Evolutionary conservation across 2,329 filamentous ascomycete species (phyloP), one percentile per base, ranked within the genome.

Genomic region (Penicillium sp.): DNA sequence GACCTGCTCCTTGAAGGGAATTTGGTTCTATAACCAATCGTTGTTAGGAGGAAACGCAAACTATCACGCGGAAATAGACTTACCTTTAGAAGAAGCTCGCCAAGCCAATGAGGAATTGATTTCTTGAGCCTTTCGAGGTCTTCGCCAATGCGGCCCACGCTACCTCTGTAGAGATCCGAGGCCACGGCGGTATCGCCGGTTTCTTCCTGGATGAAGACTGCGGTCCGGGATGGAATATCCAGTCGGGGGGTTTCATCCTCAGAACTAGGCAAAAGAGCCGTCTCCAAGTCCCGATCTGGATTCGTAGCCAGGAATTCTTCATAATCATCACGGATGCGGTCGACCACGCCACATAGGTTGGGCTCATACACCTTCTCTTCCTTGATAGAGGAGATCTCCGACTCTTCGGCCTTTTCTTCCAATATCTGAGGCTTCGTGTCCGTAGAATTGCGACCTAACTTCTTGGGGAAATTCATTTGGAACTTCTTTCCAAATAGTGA

Each of bases 151-250:
- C 81, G 82, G 49, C 81, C 85, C 3, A 97, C 87, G 3, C 85
- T 95, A 26, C 93, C 91, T 61, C 93, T 80, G 65, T 96, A 98
- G 10, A 97, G 75, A 72, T 97, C 93, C 26, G 88, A 87, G 50
- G 82, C 78, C 28, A 82, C 80, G 22, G 80, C 81, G 34, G 77
- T 75, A 57, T 82, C 80, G 2, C 79, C 78, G 4, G 77, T 73
- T 53, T 84, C 81, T 63, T 84, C 81, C 60, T 84, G 81, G 33
- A 84, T 83, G 15, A 84, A 71, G 29, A 84, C 79, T 0, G 75
- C 77, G 2, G 79, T 83, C 53, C 75, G 66, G 13, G 69, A 53
- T 4, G 75, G 74, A 37, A 72, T 71, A 13, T 66, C 55, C 28
- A 77, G 53, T 15, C 63, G 56, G 7, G 74, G 74, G 0, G 75